These are phyloP conservation scores for Stygiomarasmius scandens DNA, from an alignment of 1,284 basidiomycete genomes.

Conservation along the genomic window DNA sequence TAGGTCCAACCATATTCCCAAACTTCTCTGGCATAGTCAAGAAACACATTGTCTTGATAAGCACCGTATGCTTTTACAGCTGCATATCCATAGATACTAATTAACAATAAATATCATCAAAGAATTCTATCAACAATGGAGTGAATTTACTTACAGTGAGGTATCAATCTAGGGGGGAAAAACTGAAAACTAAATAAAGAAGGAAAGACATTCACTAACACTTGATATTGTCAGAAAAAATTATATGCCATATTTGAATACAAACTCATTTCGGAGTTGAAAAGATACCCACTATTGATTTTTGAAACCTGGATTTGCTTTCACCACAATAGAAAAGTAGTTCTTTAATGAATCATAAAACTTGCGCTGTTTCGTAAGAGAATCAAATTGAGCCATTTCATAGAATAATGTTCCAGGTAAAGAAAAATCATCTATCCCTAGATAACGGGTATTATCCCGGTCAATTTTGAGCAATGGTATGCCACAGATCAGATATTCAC, in stretches of 20 bases:
- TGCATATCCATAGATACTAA: slow-evolving; percentile 7
- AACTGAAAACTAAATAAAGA: too few species aligned
- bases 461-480: too few species aligned
- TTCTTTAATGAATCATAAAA: not conserved
- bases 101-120: not conserved
- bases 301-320: not conserved
- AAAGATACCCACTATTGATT: too few species aligned
- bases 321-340: slow-evolving; percentile 2
- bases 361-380: not conserved
- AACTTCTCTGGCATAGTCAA: not conserved
- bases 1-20: slow-evolving; percentile 6
- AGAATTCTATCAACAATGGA: not conserved
- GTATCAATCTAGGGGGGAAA: not conserved
- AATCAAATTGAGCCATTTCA: slow-evolving; percentile 12
- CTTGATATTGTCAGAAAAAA: not conserved
- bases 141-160: not conserved
- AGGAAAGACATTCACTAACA: not conserved
- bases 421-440: not conserved
- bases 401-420: not conserved
- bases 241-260: too few species aligned
- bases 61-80: slow-evolving; percentile 8
- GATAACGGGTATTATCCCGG: too few species aligned
- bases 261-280: too few species aligned
- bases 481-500: too few species aligned
- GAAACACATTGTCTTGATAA: not conserved